These are phyloP conservation scores for Cicer pinnatifidum DNA, from an alignment of 306 rosid genomes.

Conservation along the genomic window DNA sequence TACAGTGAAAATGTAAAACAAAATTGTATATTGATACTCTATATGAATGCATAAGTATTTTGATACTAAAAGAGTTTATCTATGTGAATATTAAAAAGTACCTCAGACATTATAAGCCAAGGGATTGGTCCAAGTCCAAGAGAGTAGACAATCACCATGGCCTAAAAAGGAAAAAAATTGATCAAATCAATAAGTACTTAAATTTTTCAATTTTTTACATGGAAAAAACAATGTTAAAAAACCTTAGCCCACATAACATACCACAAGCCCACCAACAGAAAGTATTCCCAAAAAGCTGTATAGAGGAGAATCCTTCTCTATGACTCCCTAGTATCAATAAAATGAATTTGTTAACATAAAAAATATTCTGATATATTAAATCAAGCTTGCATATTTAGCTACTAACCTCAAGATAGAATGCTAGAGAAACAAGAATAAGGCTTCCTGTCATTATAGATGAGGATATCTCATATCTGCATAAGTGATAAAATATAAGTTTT, in stretches of 20 bases:
- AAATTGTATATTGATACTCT: too few species aligned
- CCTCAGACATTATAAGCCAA: conserved; percentile 93
- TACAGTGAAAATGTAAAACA: too few species aligned
- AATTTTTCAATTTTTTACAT: neutral
- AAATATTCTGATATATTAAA: conserved; percentile 17
- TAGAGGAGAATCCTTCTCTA: conserved; percentile 51
- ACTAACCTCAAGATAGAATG: conserved; percentile 71
- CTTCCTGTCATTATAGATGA: conserved; percentile 70
- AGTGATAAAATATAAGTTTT: conserved; percentile 15
- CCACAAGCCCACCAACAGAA: conserved; percentile 76
- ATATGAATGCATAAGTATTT: too few species aligned
- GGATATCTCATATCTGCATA: conserved; percentile 75
- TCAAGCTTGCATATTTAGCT: conserved; percentile 29
- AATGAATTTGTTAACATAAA: conserved; percentile 36
- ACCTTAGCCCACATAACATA: conserved; percentile 44
- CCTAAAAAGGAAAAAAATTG: conserved; percentile 46
- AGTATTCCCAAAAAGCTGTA: conserved; percentile 53
- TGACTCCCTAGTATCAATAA: conserved; percentile 45
- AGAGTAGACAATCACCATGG: conserved; percentile 63
- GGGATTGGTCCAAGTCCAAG: conserved; percentile 87
- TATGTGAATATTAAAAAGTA: neutral
- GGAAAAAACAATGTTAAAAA: neutral
- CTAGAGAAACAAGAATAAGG: conserved; percentile 64
- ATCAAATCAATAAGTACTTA: conserved; percentile 14
- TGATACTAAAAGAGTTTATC: neutral